Evolutionary conservation across 495 filamentous ascomycete species (phyloP), one percentile per base, ranked within the genome.

Genomic region (Bryoglossum gracile): DNA sequence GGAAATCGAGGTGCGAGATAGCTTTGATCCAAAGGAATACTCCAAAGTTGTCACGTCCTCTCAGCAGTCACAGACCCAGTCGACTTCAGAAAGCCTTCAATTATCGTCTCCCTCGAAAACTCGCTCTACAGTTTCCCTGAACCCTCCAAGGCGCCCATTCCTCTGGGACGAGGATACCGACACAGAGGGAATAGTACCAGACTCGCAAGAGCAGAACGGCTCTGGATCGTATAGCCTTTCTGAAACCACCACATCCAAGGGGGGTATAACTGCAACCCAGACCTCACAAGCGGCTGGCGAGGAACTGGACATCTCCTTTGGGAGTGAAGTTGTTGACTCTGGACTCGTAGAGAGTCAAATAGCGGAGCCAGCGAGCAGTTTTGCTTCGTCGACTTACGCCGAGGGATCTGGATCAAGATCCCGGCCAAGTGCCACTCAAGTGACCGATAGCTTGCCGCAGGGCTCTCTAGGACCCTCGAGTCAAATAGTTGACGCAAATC

Each of bases 1-100:
- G 10, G 54, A 57, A 32, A 51, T 60, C 13, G 8, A 14, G 14
- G 22, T 46, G 4, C 21, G 42, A 6, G 26, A 57, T 28, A 43
- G 23, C 6, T 54, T 59, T 38, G 50, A 59, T 35, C 41, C 23
- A 11, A 36, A 37, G 37, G 56, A 44, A 19, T 59, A 59, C 21
- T 24, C 44, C 3, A 45, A 8, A 40, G 10, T 48, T 16, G 16
- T 44, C 11, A 10, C 19, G 13, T 50, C 50, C 4, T 57, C 55
- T 16, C 46, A 54, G 33, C 41, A 25, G 5, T 57, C 55, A 1
- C 48, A 56, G 39, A 26, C 32, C 23, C 30, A 30, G 14, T 13
- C 43, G 18, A 13, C 35, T 18, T 43, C 39, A 19, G 21, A 46
- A 39, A n/a, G n/a, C n/a, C n/a, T n/a, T n/a, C n/a, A n/a, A n/a